phyloP scores from a whole-genome alignment of 495 filamentous ascomycete genomes.

The Durotheca rogersii region DNA sequence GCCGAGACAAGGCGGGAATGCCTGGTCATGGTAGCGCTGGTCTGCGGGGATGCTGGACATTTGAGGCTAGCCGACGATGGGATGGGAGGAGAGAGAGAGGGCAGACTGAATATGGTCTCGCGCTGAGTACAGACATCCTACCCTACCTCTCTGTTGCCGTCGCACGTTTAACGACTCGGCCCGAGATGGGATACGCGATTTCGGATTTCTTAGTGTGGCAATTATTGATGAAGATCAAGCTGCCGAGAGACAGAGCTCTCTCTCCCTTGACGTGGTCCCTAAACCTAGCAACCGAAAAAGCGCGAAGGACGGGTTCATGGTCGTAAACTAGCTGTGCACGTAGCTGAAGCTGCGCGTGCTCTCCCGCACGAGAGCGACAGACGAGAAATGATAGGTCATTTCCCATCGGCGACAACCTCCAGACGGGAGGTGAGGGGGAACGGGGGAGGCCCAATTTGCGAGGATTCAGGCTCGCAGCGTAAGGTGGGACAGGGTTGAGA shows the following conservation, averaged over 20 bases:
- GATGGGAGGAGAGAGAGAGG: too few relatives aligned
- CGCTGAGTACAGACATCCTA: too few relatives aligned
- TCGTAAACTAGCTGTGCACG: not conserved
- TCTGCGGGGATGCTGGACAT: not conserved
- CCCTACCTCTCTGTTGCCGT: not conserved
- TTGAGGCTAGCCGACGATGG: too few relatives aligned
- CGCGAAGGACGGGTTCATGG: constrained; percentile 1
- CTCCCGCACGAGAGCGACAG: constrained; percentile 16
- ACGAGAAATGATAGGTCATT: constrained; percentile 23
- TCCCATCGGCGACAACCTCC: constrained; percentile 15
- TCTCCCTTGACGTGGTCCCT: not conserved
- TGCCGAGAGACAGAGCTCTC: constrained; percentile 2
- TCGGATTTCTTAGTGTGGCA: constrained; percentile 6
- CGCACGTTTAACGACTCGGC: constrained; percentile 9
- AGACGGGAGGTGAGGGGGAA: constrained; percentile 2
- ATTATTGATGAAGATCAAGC: constrained; percentile 5
- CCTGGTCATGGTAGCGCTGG: constrained; percentile 4
- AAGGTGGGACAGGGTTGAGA: constrained; percentile 14
- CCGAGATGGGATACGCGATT: constrained; percentile 9
- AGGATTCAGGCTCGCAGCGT: not conserved
- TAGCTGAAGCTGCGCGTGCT: not conserved
- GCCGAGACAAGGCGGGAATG: constrained; percentile 3
- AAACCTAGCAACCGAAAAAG: not conserved
- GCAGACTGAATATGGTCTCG: too few relatives aligned
- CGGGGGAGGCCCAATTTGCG: constrained; percentile 1